Conservation (phyloP, 1,139 yeast species). For the Hanseniaspora sp. region DNA sequence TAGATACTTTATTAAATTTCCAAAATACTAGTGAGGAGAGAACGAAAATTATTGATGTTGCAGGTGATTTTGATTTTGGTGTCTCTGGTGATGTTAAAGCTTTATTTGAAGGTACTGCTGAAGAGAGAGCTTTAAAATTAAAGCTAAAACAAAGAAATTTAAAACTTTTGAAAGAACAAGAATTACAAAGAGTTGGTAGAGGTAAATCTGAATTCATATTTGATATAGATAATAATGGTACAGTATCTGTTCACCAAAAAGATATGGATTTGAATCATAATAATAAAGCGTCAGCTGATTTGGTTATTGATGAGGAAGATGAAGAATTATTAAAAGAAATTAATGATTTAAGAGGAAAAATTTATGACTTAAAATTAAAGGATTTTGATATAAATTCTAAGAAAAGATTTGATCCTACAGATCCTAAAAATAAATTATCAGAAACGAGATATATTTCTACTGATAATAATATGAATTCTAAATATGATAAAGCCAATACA, state of each 20-base stretch:
- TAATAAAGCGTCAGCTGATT: slow-evolving; percentile 17
- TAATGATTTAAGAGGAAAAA: slow-evolving; percentile 12
- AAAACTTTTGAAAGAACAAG: slow-evolving; percentile 49
- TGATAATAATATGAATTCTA: not conserved
- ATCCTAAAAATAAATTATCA: not conserved
- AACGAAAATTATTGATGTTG: slow-evolving; percentile 85
- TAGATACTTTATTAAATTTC: slow-evolving; percentile 62
- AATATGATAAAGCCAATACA: not conserved
- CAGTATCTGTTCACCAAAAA: slow-evolving; percentile 39
- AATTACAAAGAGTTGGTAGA: slow-evolving; percentile 52
- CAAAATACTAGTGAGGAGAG: slow-evolving; percentile 84
- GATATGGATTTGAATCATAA: slow-evolving; percentile 17
- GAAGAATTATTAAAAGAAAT: slow-evolving; percentile 16
- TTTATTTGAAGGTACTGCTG: slow-evolving; percentile 78
- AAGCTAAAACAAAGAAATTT: slow-evolving; percentile 71
- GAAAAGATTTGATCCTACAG: slow-evolving; percentile 6
- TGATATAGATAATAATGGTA: slow-evolving; percentile 66
- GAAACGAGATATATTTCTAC: not conserved
- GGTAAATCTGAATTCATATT: slow-evolving; percentile 58
- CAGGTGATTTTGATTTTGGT: slow-evolving; percentile 82
- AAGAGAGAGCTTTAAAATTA: slow-evolving; percentile 71
- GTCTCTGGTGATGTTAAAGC: slow-evolving; percentile 84
- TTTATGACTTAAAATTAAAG: slow-evolving; percentile 6
- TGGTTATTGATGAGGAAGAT: slow-evolving; percentile 18
- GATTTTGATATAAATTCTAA: slow-evolving; percentile 11